Conservation (phyloP, 176 grass and related monocot genomes). For the Oryza nivara region DNA sequence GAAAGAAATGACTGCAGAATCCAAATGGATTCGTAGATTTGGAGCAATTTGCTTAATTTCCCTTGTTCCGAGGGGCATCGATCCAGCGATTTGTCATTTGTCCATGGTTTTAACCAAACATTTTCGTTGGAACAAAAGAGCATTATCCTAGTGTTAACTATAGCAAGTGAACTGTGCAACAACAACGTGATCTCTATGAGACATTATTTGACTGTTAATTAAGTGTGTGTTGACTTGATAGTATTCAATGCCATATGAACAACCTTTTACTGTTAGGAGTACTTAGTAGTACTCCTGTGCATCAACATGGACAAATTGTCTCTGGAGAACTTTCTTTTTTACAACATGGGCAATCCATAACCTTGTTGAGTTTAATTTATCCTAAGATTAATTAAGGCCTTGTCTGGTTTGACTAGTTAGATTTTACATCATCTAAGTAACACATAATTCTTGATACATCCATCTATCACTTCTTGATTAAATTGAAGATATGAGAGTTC, state of each 20-base stretch:
- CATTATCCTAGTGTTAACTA: neutral
- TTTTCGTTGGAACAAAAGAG: neutral
- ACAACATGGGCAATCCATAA: neutral
- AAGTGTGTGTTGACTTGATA: neutral
- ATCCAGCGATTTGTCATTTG: neutral
- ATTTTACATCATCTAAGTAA: neutral
- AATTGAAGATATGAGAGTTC: neutral
- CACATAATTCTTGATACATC: neutral
- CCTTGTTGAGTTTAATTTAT: neutral
- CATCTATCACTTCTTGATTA: neutral
- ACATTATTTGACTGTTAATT: neutral
- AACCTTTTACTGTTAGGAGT: neutral
- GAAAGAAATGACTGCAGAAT: neutral
- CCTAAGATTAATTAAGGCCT: neutral
- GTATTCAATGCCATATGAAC: neutral
- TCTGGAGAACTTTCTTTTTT: neutral
- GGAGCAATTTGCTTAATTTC: neutral
- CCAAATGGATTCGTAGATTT: neutral
- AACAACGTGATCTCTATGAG: neutral
- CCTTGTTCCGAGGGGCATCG: neutral
- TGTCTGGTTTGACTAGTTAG: neutral
- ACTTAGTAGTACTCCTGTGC: neutral
- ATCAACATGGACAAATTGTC: neutral
- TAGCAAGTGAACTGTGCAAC: neutral
- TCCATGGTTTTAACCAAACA: neutral